Base-by-base conservation (phyloP, 768 basidiomycete species). In the Boletus rufocinnamomeus region DNA sequence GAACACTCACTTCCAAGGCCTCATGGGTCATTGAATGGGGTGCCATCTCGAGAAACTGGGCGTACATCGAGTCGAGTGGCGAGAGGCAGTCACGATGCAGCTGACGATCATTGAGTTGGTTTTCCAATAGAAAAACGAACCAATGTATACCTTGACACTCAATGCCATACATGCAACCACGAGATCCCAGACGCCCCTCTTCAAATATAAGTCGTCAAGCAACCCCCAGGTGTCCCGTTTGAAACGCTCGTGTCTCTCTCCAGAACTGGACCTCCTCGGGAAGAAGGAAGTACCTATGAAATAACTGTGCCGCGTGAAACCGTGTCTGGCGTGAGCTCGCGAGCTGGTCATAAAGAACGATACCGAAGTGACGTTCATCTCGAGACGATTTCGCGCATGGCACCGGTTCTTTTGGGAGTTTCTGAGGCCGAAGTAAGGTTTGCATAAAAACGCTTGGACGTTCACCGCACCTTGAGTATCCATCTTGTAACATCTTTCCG, bases 301-400 rank as follows among this genome's bases (percentile, higher is more conserved):
- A 85, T 60, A 88, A 69, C 66, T 84, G 80, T 0, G 76, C 82
- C 0, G 87, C 87, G 56, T 88, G 86, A 62, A 87, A 88, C 4
- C 85, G 79, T 17, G 87, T 87, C 58, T 87, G 80, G 0, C 76
- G 77, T 0, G 81, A 85, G 3, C 73, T 77, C 9, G 69, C 67
- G 27, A 89, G 76, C 56, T 88, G 84, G 50, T 87, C 82, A 41
- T 74, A 68, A 28, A 88, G 66, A 30, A 67, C 57, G 19, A 14
- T n/a, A 17, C 67, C 61, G 9, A 25, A 19, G 2, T 8, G 53
- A 27, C 49, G 50, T n/a, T 21, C 17, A 17, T 46, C 25, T 32
- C 16, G 25, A 40, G 37, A n/a, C 16, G n/a, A 2, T 2, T 46
- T 10, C 8, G 52, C 30, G 16, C 5, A 2, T n/a, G 19, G 23